Base-by-base conservation (phyloP, 1,284 basidiomycete species). In the Phellinidium pouzarii region DNA sequence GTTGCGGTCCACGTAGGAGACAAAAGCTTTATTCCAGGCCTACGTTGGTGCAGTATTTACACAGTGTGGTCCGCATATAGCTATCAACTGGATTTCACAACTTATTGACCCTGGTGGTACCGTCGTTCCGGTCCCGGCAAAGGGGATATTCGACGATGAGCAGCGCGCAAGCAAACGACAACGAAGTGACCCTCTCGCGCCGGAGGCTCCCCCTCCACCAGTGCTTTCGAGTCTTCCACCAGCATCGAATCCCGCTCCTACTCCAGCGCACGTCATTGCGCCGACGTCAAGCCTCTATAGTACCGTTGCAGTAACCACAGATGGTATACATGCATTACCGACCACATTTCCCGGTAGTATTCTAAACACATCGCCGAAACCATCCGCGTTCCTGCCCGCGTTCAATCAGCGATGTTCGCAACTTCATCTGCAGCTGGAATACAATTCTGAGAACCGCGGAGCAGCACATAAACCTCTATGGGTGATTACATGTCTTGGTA, bases 351-450 rank as follows among this genome's bases (percentile, higher is more conserved):
- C 60, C 42, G 61, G 63, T 20, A 60, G 62, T 12, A 34, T 34
- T 34, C 31, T 14, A 14, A 20, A 63, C 59, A 31, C 59, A 49
- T 50, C 43, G 38, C 64, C 67, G 25, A 72, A 54, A 66, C 78
- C 26, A 76, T 81, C 11, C 84, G 84, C 63, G 66, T 87, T 22
- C 23, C 44, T 53, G 8, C 82, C 83, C 0, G 62, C 82, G 31
- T 87, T 88, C 67, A 87, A 87, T 63, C 80, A 87, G 66, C 78
- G 75, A 6, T 84, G 83, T 42, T 66, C 73, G 49, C 82, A 86
- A 61, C 77, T 82, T 41, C 72, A 80, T 44, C 68, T 85, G 51
- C 68, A 66, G 20, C 73, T 87, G 2, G 75, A 79, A 47, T 89
- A 87, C 60, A 68, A 71, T 5, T 75, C 79, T 6, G 64, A 70